phyloP scores from a whole-genome alignment of 1,139 yeast species.

The Geotrichum aggregatum region DNA sequence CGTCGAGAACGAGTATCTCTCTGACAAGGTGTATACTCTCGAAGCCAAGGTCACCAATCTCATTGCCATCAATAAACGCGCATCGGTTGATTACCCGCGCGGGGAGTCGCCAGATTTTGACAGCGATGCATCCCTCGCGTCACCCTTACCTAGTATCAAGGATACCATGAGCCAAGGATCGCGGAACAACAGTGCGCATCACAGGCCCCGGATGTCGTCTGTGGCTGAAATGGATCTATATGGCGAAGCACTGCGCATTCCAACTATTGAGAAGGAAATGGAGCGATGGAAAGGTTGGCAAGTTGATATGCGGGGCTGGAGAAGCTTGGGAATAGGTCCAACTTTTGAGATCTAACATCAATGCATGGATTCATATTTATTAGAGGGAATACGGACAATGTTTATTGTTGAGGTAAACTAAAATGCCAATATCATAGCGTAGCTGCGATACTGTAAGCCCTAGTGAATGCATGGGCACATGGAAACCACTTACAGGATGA shows the following conservation, averaged over 20 bases:
- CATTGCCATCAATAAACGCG: slow-evolving; percentile 13
- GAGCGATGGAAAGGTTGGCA: slow-evolving; percentile 80
- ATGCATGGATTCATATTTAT: slow-evolving; percentile 1
- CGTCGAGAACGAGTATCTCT: slow-evolving; percentile 29
- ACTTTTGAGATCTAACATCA: slow-evolving; percentile 45
- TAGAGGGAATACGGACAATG: no score
- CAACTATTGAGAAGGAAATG: slow-evolving; percentile 36
- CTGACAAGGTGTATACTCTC: slow-evolving; percentile 37
- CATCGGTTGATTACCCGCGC: slow-evolving; percentile 12
- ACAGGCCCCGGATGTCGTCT: slow-evolving; percentile 31
- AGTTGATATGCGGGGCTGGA: slow-evolving; percentile 81
- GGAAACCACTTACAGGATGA: no score
- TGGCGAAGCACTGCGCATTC: slow-evolving; percentile 34
- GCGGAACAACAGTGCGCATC: slow-evolving; percentile 13
- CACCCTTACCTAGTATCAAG: slow-evolving; percentile 25
- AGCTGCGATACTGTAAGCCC: no score
- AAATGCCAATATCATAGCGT: no score
- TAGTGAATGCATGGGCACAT: no score
- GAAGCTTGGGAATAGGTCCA: slow-evolving; percentile 60
- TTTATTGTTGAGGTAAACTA: no score
- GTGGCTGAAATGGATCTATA: slow-evolving; percentile 38
- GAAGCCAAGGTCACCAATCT: slow-evolving; percentile 43
- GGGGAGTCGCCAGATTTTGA: slow-evolving; percentile 14
- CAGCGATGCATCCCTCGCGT: slow-evolving; percentile 29
- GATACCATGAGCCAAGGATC: slow-evolving; percentile 16